Base-by-base conservation (phyloP, 2,329 filamentous ascomycete genomes). In the Fusarium floridanum region DNA sequence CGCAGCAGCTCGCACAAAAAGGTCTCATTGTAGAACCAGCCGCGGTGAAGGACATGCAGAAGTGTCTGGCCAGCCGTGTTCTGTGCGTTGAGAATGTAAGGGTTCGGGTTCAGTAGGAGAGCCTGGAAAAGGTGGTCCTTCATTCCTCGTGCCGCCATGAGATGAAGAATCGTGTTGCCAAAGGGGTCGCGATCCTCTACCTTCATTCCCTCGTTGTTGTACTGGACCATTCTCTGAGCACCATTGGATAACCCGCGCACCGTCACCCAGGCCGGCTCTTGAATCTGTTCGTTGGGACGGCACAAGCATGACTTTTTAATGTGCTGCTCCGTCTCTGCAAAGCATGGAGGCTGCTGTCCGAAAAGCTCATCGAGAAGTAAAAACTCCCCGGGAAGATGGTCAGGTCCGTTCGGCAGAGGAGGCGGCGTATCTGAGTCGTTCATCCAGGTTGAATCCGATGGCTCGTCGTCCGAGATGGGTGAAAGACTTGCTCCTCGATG, bases 1-100 rank as follows among this genome's bases (percentile, higher is more conserved):
- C 71, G 57, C 7, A 82, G 56, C 12, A 87, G 69, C 4, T 78
- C 67, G 0, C 53, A 66, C 32, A 87, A 78, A 1, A 68, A 64
- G 2, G 75, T 53, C 8, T 81, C 16, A 29, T 78, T 70, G 0
- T 59, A 16, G 53, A 86, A 83, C 82, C 84, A 85, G 3, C 68
- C 68, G 1, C 72, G 75, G 7, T 81, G 77, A 12, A 88, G 75
- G 1, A 87, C 80, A 56, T 88, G 85, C 29, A 89, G 78, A 37
- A 88, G 87, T 0, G 86, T 88, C 77, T 89, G 87, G 3, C 84
- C 84, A 2, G 83, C 85, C 7, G 81, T 84, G 73, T 89, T 89
- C 29, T 66, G 77, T 2, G 61, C 59, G 29, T 79, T 78, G 20
- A 83, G 64, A 8, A 81, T 64, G n/a, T 67, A 37, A 0, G 61